phyloP scores from a whole-genome alignment of 441 rosid genomes.

The Populus hybrid region DNA sequence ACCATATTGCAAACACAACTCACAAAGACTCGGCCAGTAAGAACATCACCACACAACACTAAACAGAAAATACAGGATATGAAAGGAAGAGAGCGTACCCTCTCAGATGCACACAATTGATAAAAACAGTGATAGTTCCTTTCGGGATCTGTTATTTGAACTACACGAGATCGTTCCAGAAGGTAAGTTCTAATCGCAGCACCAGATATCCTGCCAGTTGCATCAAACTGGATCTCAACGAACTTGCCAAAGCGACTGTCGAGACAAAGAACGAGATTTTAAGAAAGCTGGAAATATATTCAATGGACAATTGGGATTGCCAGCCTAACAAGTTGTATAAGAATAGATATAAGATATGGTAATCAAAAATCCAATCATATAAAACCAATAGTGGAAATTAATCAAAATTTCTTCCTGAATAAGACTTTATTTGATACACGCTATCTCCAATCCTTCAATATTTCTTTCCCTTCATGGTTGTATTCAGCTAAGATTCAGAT shows the following conservation, averaged over 20 bases:
- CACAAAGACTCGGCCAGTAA: background rate
- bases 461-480: background rate
- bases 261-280: conserved; percentile 13
- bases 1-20: background rate
- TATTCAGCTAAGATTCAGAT: background rate
- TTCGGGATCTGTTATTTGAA: conserved; percentile 89
- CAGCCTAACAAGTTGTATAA: background rate
- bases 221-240: conserved; percentile 90
- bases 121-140: conserved; percentile 96
- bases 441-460: background rate
- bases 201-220: conserved; percentile 93
- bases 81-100: conserved; percentile 43
- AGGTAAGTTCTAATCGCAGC: conserved; percentile 98
- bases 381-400: background rate
- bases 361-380: background rate
- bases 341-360: background rate
- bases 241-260: conserved; percentile 98
- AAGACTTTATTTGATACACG: background rate
- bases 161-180: conserved; percentile 94
- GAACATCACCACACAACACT: background rate
- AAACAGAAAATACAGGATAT: background rate
- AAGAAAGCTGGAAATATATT: conserved; percentile 14
- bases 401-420: background rate
- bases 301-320: background rate
- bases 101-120: conserved; percentile 92